Percentiles rank a stretch among this genome's conserved stretches.
phyloP scores from a whole-genome alignment of 2,329 filamentous ascomycete genomes.

The Diaporthe vexans region DNA sequence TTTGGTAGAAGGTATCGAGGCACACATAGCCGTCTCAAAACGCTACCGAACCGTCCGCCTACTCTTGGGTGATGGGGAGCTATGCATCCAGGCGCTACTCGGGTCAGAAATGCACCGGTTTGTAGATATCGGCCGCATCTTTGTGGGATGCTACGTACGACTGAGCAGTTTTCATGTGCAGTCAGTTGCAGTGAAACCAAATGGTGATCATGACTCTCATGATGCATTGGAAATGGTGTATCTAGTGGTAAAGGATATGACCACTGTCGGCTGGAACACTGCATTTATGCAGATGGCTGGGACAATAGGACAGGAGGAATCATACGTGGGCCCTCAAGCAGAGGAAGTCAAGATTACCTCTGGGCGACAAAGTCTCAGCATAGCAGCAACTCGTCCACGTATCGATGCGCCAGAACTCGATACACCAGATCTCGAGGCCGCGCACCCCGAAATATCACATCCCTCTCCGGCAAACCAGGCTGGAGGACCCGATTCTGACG shows the following conservation, averaged over 20 bases:
- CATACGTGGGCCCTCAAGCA: not conserved
- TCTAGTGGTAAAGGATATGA: conserved; percentile 60
- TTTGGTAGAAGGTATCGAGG: conserved; percentile 55
- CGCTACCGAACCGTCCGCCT: conserved; percentile 62
- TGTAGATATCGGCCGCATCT: conserved; percentile 60
- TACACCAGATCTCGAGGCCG: not conserved
- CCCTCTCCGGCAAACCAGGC: conserved; percentile 14
- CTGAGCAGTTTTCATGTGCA: conserved; percentile 58
- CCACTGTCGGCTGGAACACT: conserved; percentile 64
- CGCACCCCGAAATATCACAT: too few species aligned
- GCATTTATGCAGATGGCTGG: conserved; percentile 51
- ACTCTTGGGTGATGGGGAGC: conserved; percentile 65
- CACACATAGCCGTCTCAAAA: conserved; percentile 31
- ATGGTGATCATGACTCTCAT: conserved; percentile 19
- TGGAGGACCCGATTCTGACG: conserved; percentile 45
- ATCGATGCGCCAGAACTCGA: too few species aligned
- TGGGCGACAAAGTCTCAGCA: not conserved
- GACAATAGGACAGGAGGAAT: not conserved
- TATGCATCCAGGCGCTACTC: conserved; percentile 68
- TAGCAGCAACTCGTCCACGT: not conserved
- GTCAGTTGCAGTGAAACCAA: conserved; percentile 42
- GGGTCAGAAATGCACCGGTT: conserved; percentile 61
- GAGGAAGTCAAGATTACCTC: not conserved
- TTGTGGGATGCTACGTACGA: conserved; percentile 63
- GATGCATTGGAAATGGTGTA: conserved; percentile 54